phyloP scores from a whole-genome alignment of 306 rosid species.

The Cajanus cajan region DNA sequence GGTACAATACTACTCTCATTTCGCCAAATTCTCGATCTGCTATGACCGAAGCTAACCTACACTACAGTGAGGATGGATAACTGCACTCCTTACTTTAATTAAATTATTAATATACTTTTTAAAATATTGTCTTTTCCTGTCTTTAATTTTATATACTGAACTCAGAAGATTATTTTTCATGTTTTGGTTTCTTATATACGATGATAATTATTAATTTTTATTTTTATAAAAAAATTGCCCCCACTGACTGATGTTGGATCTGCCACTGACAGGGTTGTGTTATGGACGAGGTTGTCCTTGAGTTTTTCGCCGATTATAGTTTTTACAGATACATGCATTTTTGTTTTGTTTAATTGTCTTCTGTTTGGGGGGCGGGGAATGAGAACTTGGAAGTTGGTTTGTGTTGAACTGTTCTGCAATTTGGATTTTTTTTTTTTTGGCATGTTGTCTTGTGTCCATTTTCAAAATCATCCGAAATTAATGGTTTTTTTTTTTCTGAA shows the following conservation, averaged over 20 bases:
- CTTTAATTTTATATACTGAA: no score
- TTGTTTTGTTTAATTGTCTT: neutral
- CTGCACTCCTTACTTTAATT: no score
- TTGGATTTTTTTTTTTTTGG: neutral
- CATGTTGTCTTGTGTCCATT: neutral
- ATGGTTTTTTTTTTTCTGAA: neutral
- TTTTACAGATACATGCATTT: neutral
- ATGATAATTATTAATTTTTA: no score
- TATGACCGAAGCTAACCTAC: no score
- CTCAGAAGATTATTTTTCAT: no score
- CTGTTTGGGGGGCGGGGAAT: neutral
- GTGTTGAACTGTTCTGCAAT: conserved; percentile 25
- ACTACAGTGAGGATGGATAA: no score
- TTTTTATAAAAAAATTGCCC: no score
- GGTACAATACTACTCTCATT: conserved; percentile 42
- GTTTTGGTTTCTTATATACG: no score
- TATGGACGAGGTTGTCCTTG: neutral
- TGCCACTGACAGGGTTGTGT: neutral
- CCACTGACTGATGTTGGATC: no score
- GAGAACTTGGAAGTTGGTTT: conserved; percentile 31
- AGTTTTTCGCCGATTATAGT: neutral
- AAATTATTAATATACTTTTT: no score
- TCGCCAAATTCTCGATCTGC: neutral
- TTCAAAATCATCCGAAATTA: neutral
- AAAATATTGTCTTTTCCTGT: no score